These are phyloP conservation scores for Exsudoporus frostii DNA, from an alignment of 768 basidiomycete species.

Conservation along the genomic window DNA sequence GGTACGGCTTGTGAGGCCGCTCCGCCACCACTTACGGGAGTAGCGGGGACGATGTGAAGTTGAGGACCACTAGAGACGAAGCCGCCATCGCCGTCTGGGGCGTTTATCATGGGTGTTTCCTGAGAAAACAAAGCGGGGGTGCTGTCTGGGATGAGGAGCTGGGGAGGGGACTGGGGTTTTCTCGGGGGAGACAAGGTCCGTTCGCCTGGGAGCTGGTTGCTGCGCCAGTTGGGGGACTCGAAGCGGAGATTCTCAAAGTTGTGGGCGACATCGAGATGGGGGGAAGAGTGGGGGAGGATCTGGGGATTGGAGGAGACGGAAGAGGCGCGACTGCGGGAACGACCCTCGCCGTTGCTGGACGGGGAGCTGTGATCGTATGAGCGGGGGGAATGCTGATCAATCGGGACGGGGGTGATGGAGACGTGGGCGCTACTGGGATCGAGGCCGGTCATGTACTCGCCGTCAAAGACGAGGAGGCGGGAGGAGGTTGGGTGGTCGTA, in stretches of 20 bases:
- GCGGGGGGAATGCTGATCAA: slow-evolving; percentile 37
- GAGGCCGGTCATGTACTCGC: slow-evolving; percentile 39
- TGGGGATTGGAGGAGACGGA: slow-evolving; percentile 60
- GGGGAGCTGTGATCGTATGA: slow-evolving; percentile 66
- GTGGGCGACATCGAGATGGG: slow-evolving; percentile 52
- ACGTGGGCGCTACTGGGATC: slow-evolving; percentile 32
- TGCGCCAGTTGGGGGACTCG: slow-evolving; percentile 59
- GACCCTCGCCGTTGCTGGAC: slow-evolving; percentile 53
- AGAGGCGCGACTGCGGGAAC: slow-evolving; percentile 57
- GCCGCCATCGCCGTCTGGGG: slow-evolving; percentile 55
- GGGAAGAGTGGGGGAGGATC: slow-evolving; percentile 44
- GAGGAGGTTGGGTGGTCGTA: slow-evolving; percentile 58
- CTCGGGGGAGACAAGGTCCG: slow-evolving; percentile 36
- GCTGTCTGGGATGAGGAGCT: slow-evolving; percentile 54
- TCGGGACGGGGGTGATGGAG: slow-evolving; percentile 35
- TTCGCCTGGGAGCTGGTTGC: slow-evolving; percentile 44
- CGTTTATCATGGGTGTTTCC: slow-evolving; percentile 53
- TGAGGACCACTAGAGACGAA: slow-evolving; percentile 51
- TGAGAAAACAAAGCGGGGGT: slow-evolving; percentile 44
- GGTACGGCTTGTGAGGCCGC: slow-evolving; percentile 43
- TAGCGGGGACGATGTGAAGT: slow-evolving; percentile 80
- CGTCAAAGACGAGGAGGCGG: slow-evolving; percentile 58
- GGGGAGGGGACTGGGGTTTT: slow-evolving; percentile 65
- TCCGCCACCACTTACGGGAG: slow-evolving; percentile 67
- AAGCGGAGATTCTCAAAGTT: slow-evolving; percentile 64